Base-by-base conservation (phyloP, 768 basidiomycete genomes). In the Suillus cothurnatus region DNA sequence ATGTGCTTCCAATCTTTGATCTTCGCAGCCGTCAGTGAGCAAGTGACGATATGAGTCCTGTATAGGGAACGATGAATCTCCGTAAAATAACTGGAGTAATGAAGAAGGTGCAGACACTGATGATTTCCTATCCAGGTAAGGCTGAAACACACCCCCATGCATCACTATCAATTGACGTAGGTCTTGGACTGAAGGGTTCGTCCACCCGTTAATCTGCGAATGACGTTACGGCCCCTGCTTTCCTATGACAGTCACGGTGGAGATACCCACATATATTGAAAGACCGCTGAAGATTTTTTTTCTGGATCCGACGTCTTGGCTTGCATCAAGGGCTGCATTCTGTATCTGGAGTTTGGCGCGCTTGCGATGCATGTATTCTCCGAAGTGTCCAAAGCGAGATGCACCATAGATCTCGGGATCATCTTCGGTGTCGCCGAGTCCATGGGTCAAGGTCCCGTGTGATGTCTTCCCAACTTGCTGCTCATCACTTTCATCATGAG, bases 21-120 rank as follows among this genome's bases (percentile, higher is more conserved):
- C 78, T 99, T 99, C 49, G 89, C 88, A 0, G 94, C 90, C 0
- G 97, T 98, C 52, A 99, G 84, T 38, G 93, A 91, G 68, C 90
- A 91, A 4, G 97, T 97, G 59, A 99, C 81, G 70, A 99, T 90
- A 74, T 97, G 95, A 0, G 95, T 97, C 36, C 93, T 94, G 71
- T 12, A 34, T 28, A 17, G 41, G 61, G 28, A 36, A 36, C 39
- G 19, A 23, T 49, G 62, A 50, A 70, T 64, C 21, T 4, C 47
- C 63, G 9, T 62, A 23, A 55, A 34, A 28, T 34, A 1, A 26
- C 31, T 21, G 19, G 17, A 26, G 61, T n/a, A 21, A 60, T 36
- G 60, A 52, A n/a, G 3, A 83, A 45, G 52, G 32, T 63, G 71
- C 89, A 64, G 73, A 94, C 88, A 91, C 90, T 21, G 87, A 71